Conservation (phyloP, 1,284 basidiomycete species). For the Flammula alnicola region DNA sequence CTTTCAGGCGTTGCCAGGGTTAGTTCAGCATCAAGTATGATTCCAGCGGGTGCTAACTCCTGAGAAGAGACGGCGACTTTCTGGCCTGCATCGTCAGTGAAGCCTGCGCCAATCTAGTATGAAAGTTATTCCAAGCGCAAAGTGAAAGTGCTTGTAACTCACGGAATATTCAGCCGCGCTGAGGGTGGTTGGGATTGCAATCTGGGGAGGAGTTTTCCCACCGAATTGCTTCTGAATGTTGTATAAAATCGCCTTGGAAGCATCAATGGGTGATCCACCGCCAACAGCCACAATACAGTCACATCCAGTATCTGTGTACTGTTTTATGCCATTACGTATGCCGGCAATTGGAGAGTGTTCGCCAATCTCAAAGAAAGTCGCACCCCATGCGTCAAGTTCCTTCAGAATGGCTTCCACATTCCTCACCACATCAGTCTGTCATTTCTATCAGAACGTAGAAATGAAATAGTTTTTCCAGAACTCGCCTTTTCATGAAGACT, state of each 20-base stretch:
- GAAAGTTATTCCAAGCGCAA: slow-evolving; percentile 15
- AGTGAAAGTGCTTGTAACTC: slow-evolving; percentile 23
- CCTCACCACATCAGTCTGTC: slow-evolving; percentile 67
- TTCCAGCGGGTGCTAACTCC: slow-evolving; percentile 65
- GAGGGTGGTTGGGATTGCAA: slow-evolving; percentile 83
- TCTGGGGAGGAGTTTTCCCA: slow-evolving; percentile 52
- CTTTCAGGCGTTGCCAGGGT: slow-evolving; percentile 75
- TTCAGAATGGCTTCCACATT: slow-evolving; percentile 61
- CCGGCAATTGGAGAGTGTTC: slow-evolving; percentile 77
- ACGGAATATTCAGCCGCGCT: slow-evolving; percentile 82
- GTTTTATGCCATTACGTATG: slow-evolving; percentile 64
- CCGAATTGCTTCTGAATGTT: slow-evolving; percentile 60
- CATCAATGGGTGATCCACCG: slow-evolving; percentile 82
- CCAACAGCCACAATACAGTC: slow-evolving; percentile 77
- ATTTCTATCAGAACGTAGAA: too few species aligned
- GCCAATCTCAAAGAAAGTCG: slow-evolving; percentile 77
- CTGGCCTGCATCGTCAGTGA: slow-evolving; percentile 70
- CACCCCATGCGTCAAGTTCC: slow-evolving; percentile 59
- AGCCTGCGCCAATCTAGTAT: slow-evolving; percentile 67
- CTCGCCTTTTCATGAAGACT: slow-evolving; percentile 67
- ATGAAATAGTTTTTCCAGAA: neutral
- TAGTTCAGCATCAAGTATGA: slow-evolving; percentile 81
- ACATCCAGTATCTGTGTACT: slow-evolving; percentile 58
- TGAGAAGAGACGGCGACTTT: slow-evolving; percentile 63
- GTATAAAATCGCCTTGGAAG: slow-evolving; percentile 72